Conservation (phyloP, 139 green algal species). For the Auxenochlorella pyrenoidosa region DNA sequence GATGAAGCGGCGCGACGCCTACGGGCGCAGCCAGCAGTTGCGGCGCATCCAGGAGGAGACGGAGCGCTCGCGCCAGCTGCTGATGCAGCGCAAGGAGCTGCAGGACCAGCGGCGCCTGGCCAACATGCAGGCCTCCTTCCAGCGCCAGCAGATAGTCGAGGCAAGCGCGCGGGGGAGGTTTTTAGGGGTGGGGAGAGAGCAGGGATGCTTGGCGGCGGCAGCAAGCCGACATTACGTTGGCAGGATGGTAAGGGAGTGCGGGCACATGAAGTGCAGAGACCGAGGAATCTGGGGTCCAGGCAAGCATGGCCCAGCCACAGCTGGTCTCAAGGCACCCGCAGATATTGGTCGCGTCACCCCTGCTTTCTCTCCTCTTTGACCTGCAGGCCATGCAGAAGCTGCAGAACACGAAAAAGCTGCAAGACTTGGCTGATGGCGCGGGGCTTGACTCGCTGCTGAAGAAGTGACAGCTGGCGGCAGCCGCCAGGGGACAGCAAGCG, state of each 20-base stretch:
- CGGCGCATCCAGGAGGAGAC: conserved; percentile 59
- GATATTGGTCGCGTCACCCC: no score
- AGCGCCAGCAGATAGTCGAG: conserved; percentile 70
- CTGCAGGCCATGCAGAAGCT: conserved; percentile 52
- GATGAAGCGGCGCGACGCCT: conserved; percentile 57
- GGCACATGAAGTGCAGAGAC: background rate
- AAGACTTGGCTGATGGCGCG: conserved; percentile 7
- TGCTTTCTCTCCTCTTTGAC: background rate
- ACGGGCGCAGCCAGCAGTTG: conserved; percentile 47
- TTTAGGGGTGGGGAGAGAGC: no score
- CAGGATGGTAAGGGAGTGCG: background rate
- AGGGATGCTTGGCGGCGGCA: no score
- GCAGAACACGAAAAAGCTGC: conserved; percentile 50
- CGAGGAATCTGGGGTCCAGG: no score
- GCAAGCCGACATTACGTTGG: background rate
- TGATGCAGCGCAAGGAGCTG: conserved; percentile 59
- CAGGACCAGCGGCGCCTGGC: conserved; percentile 77
- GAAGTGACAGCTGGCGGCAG: conserved; percentile 10
- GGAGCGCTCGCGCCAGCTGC: conserved; percentile 50
- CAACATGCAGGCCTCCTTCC: conserved; percentile 81
- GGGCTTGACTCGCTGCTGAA: conserved; percentile 19
- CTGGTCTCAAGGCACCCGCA: no score
- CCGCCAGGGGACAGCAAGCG: background rate
- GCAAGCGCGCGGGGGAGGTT: background rate
- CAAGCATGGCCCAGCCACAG: no score